These are phyloP conservation scores for Coemansia sp. DNA, from an alignment of 192 early-diverging fungal species.

Conservation along the genomic window DNA sequence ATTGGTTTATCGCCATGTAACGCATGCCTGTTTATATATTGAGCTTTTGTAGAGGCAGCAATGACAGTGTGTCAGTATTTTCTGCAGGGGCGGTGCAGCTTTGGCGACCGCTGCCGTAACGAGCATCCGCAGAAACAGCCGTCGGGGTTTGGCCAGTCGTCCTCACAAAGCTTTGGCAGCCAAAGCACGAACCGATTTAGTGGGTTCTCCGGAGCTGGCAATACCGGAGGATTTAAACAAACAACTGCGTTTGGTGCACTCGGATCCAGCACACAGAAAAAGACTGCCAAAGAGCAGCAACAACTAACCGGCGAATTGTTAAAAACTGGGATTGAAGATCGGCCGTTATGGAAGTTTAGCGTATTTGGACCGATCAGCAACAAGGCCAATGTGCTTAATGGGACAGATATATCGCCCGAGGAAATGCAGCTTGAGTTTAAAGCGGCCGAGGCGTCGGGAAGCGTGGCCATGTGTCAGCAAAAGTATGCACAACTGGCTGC, in stretches of 20 bases:
- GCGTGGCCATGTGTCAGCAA: slow-evolving; percentile 19
- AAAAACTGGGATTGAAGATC: slow-evolving; percentile 41
- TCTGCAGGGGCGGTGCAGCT: slow-evolving; percentile 59
- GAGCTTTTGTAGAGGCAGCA: background rate
- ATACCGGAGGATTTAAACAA: slow-evolving; percentile 20
- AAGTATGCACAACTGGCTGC: slow-evolving; percentile 26
- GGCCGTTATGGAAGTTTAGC: slow-evolving; percentile 58
- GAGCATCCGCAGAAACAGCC: slow-evolving; percentile 55
- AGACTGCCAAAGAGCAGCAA: background rate
- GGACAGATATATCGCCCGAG: slow-evolving; percentile 65
- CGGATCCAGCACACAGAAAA: background rate
- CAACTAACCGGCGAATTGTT: slow-evolving; percentile 48
- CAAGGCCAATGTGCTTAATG: slow-evolving; percentile 60
- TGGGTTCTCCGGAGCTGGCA: slow-evolving; percentile 9
- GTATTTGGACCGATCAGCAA: slow-evolving; percentile 61
- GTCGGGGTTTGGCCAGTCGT: slow-evolving; percentile 49
- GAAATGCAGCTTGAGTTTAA: slow-evolving; percentile 61
- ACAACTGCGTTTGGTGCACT: slow-evolving; percentile 8
- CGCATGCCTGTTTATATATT: too few species aligned
- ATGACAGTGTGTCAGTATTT: slow-evolving; percentile 55
- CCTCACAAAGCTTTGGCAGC: slow-evolving; percentile 30
- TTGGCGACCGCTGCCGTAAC: slow-evolving; percentile 59
- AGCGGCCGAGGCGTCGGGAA: slow-evolving; percentile 11
- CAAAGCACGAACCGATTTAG: slow-evolving; percentile 17
- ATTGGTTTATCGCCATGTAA: too few species aligned